Conservation (phyloP, 2,329 filamentous ascomycete species). For the Colletotrichum magnum region DNA sequence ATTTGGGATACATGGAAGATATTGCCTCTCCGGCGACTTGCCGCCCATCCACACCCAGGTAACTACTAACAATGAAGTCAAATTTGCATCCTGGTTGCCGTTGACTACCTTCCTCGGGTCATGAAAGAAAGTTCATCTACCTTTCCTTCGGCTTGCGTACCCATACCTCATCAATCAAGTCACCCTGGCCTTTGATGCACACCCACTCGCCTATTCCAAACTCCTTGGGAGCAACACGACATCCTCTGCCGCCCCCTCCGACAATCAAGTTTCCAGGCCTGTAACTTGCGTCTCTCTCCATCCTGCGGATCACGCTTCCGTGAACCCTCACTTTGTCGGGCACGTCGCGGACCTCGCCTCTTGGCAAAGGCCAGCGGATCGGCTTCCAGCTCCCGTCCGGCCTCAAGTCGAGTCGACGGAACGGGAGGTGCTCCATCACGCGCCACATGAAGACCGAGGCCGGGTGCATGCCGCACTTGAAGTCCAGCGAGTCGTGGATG, state of each 20-base stretch:
- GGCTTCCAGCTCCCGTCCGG: slow-evolving; percentile 82
- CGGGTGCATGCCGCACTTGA: slow-evolving; percentile 69
- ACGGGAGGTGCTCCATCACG: slow-evolving; percentile 86
- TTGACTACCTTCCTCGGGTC: no score
- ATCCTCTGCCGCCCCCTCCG: slow-evolving; percentile 82
- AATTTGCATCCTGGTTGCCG: no score
- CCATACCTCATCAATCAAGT: slow-evolving; percentile 79
- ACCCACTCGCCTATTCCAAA: slow-evolving; percentile 82
- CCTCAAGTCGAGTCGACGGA: slow-evolving; percentile 84
- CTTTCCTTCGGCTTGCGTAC: slow-evolving; percentile 54
- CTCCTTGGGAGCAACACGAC: slow-evolving; percentile 70
- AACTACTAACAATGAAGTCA: no score
- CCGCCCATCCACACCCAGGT: no score
- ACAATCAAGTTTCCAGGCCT: slow-evolving; percentile 85
- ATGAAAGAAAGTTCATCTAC: not conserved
- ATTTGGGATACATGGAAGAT: no score
- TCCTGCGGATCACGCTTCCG: slow-evolving; percentile 79
- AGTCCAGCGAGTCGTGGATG: slow-evolving; percentile 81
- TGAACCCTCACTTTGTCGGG: slow-evolving; percentile 80
- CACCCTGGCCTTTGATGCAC: slow-evolving; percentile 73
- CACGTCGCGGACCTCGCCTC: slow-evolving; percentile 84
- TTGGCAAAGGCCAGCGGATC: slow-evolving; percentile 84
- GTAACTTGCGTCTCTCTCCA: slow-evolving; percentile 75
- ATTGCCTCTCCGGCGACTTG: no score
- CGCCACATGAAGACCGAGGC: slow-evolving; percentile 78